phyloP scores from a whole-genome alignment of 2,329 filamentous ascomycete species.

The Rachicladosporium sp. region DNA sequence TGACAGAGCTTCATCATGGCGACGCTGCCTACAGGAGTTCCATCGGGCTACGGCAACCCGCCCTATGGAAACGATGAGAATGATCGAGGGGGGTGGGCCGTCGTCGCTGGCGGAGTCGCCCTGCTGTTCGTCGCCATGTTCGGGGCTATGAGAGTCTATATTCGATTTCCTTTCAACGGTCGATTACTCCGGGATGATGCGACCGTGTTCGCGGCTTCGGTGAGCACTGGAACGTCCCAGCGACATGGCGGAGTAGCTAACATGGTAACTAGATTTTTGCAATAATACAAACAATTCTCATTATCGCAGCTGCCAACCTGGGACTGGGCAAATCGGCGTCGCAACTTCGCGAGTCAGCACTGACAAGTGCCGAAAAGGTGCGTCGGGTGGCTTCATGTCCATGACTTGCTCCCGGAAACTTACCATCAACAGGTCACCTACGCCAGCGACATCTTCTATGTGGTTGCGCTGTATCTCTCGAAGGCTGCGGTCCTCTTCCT shows the following conservation, averaged over 20 bases:
- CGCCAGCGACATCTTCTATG: conserved; percentile 4
- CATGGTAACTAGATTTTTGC: not conserved
- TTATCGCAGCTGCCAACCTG: conserved; percentile 1
- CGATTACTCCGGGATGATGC: conserved; percentile 3
- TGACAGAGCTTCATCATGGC: too few relatives aligned
- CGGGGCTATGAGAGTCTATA: conserved; percentile 1
- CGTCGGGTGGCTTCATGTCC: too few relatives aligned
- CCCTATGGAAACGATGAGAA: conserved; percentile 1
- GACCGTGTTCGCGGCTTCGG: conserved; percentile 1
- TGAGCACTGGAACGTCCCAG: not conserved
- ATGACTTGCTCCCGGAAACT: not conserved
- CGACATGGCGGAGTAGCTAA: not conserved
- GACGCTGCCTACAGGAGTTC: not conserved
- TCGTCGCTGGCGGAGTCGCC: conserved; percentile 1
- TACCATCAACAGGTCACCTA: conserved; percentile 1
- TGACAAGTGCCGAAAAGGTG: too few relatives aligned
- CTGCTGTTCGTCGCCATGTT: conserved; percentile 2
- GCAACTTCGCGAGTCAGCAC: too few relatives aligned
- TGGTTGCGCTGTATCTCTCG: not conserved
- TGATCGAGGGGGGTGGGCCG: conserved; percentile 3
- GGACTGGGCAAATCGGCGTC: not conserved
- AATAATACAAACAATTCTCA: not conserved
- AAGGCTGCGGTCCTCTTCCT: conserved; percentile 1
- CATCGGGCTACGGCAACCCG: conserved; percentile 1
- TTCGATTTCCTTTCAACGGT: conserved; percentile 2